A percentile compares a stretch with the other conserved stretches of the same genome.
These are phyloP conservation scores for Nasturtium officinale DNA, from an alignment of 345 rosid genomes.

Conservation along the genomic window DNA sequence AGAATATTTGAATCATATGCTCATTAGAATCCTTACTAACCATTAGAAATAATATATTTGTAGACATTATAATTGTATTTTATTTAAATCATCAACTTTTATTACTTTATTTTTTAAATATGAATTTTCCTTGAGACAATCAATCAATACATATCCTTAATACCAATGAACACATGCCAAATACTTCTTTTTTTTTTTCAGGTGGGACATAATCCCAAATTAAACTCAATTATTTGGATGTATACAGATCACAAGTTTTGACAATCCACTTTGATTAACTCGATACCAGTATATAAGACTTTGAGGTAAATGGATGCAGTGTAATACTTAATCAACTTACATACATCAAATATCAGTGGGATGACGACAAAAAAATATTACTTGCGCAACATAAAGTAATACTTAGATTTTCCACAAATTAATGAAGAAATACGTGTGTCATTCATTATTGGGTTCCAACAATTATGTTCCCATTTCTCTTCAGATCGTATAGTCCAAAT, in stretches of 20 bases:
- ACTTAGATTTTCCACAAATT: background rate
- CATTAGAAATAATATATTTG: background rate
- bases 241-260: background rate
- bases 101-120: too few species aligned
- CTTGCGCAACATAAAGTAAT: background rate
- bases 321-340: constrained; percentile 10
- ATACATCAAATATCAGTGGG: background rate
- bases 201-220: background rate
- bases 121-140: too few species aligned
- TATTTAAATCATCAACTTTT: too few species aligned
- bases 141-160: too few species aligned
- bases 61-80: too few species aligned
- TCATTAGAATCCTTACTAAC: too few species aligned
- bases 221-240: background rate
- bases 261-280: background rate
- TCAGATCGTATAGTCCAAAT: constrained; percentile 34
- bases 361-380: too few species aligned
- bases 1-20: background rate
- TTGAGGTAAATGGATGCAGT: background rate
- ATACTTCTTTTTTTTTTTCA: too few species aligned
- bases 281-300: background rate
- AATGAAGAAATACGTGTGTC: constrained; percentile 7
- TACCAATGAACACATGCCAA: too few species aligned
- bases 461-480: constrained; percentile 7
- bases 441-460: too few species aligned